Conservation (phyloP, 2,329 filamentous ascomycete species). For the Aspergillus japonicus region DNA sequence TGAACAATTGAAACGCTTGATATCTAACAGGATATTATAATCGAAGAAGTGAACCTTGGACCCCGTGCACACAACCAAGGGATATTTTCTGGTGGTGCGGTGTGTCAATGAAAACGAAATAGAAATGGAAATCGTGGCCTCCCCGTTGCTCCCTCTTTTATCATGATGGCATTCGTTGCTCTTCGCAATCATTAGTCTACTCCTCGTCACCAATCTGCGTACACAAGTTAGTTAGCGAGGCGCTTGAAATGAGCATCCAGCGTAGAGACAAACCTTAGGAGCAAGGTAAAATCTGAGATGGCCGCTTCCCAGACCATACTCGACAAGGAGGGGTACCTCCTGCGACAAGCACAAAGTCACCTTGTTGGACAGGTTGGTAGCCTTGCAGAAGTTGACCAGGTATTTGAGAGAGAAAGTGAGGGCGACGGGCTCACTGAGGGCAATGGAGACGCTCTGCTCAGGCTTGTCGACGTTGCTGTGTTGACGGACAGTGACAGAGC, state of each 20-base stretch:
- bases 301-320: slow-evolving; percentile 81
- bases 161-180: slow-evolving; percentile 28
- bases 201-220: slow-evolving; percentile 62
- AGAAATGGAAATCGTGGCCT: slow-evolving; percentile 47
- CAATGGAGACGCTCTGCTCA: slow-evolving; percentile 79
- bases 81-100: slow-evolving; percentile 24
- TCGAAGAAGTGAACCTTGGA: slow-evolving; percentile 11
- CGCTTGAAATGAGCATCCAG: background rate
- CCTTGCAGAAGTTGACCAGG: slow-evolving; percentile 99
- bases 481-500: slow-evolving; percentile 85
- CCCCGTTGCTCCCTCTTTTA: slow-evolving; percentile 40
- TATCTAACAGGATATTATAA: slow-evolving; percentile 24
- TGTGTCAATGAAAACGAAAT: slow-evolving; percentile 11
- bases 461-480: slow-evolving; percentile 89
- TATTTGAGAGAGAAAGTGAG: slow-evolving; percentile 99
- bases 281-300: slow-evolving; percentile 97
- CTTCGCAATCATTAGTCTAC: slow-evolving; percentile 31
- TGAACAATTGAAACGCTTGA: slow-evolving; percentile 18
- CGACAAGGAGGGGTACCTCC: slow-evolving; percentile 92
- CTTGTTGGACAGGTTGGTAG: slow-evolving; percentile 72
- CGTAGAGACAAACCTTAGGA: slow-evolving; percentile 71
- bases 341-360: slow-evolving; percentile 94
- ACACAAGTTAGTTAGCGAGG: background rate
- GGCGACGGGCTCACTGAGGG: slow-evolving; percentile 85
- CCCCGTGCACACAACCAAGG: slow-evolving; percentile 18